Evolutionary conservation across 495 filamentous ascomycete genomes (phyloP).

Genomic region (Venustampulla echinocandica): DNA sequence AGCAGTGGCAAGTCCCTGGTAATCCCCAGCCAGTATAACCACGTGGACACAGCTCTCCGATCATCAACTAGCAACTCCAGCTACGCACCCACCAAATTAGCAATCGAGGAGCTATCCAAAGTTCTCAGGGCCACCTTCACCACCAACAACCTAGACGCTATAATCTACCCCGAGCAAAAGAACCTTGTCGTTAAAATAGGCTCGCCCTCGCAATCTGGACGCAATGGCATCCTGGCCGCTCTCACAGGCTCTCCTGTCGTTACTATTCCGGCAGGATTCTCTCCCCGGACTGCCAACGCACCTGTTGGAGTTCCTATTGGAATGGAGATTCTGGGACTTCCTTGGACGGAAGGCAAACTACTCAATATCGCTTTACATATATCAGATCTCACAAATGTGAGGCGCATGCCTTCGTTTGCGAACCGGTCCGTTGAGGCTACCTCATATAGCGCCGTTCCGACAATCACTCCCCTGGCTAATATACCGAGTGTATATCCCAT

Average conservation of each 20-base stretch:
- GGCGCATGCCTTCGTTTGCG: constrained; percentile 37
- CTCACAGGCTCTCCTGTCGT: constrained; percentile 56
- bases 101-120: constrained; percentile 39
- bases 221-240: constrained; percentile 59
- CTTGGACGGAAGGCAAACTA: constrained; percentile 43
- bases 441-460: constrained; percentile 32
- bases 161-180: constrained; percentile 59
- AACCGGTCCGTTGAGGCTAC: constrained; percentile 27
- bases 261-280: constrained; percentile 39
- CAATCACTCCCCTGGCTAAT: constrained; percentile 28
- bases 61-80: constrained; percentile 36
- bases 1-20: constrained; percentile 39
- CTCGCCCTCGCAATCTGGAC: constrained; percentile 41
- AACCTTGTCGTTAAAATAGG: constrained; percentile 54
- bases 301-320: constrained; percentile 51
- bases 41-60: constrained; percentile 38
- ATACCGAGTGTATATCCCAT: constrained; percentile 39
- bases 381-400: constrained; percentile 35
- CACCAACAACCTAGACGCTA: constrained; percentile 39
- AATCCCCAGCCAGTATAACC: constrained; percentile 45
- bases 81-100: constrained; percentile 34
- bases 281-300: constrained; percentile 35
- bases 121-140: constrained; percentile 40
- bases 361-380: constrained; percentile 32
- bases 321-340: constrained; percentile 52